These are phyloP conservation scores for Spizellomyces sp. DNA, from an alignment of 192 early-diverging fungal genomes.

Conservation along the genomic window DNA sequence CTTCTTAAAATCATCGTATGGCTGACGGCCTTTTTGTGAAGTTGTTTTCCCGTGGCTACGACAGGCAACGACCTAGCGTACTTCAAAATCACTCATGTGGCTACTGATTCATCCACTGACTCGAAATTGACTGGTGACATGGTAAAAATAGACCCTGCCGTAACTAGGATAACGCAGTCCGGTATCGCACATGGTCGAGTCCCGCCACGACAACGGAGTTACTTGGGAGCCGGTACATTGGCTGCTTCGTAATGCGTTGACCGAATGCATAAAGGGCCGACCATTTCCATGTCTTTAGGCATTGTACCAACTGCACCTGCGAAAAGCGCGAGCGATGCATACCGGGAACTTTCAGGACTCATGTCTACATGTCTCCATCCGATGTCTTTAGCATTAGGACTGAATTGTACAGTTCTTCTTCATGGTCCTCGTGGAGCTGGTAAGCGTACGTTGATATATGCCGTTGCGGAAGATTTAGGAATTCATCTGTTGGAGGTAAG, in stretches of 20 bases:
- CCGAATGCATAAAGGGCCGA: not conserved
- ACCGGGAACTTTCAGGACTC: conserved; percentile 26
- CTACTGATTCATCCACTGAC: conserved; percentile 12
- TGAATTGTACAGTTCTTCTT: conserved; percentile 73
- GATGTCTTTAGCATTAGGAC: conserved; percentile 61
- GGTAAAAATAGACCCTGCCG: conserved; percentile 48
- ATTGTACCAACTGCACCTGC: conserved; percentile 1
- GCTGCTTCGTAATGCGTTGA: not conserved
- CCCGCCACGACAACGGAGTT: conserved; percentile 29
- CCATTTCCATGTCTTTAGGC: not conserved
- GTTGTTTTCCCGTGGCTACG: not conserved
- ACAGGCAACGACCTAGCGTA: conserved; percentile 35
- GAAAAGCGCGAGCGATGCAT: conserved; percentile 14
- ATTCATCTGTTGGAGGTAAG: conserved; percentile 73
- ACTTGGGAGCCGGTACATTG: conserved; percentile 20
- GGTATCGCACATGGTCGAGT: conserved; percentile 64
- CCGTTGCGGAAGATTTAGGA: conserved; percentile 71
- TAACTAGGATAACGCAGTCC: conserved; percentile 65
- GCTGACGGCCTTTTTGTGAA: too few relatives aligned
- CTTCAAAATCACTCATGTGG: conserved; percentile 55
- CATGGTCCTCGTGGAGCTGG: conserved; percentile 84
- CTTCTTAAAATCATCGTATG: too few relatives aligned
- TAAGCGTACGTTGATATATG: conserved; percentile 70
- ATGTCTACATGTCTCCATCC: conserved; percentile 66
- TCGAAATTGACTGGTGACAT: too few relatives aligned